phyloP scores from a whole-genome alignment of 2,329 filamentous ascomycete genomes.

The Leptographium galeiforme region DNA sequence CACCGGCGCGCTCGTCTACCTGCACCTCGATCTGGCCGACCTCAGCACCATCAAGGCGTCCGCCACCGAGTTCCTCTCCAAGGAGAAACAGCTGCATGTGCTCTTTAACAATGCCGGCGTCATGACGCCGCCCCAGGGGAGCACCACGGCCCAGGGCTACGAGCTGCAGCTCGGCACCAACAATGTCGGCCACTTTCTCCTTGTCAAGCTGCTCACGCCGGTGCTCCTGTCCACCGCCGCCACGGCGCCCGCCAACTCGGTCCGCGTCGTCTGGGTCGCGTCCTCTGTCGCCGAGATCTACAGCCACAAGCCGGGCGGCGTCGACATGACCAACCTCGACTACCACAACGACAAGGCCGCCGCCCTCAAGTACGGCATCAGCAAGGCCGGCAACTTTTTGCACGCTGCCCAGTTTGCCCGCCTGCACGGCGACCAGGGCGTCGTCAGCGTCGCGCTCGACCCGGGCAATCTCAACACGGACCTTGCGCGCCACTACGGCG shows the following conservation, averaged over 20 bases:
- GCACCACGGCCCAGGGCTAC: conserved; percentile 16
- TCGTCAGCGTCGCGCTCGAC: conserved; percentile 17
- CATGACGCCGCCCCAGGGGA: conserved; percentile 17
- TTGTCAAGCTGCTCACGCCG: conserved; percentile 14
- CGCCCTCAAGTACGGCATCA: conserved; percentile 4
- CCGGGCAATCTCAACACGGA: conserved; percentile 26
- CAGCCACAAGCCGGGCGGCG: conserved; percentile 6
- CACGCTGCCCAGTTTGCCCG: conserved; percentile 11
- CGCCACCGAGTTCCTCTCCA: conserved; percentile 16
- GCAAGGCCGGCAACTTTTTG: conserved; percentile 10
- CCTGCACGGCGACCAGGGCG: conserved; percentile 2
- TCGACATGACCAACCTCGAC: conserved; percentile 9
- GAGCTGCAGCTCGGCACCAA: conserved; percentile 14
- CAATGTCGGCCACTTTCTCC: conserved; percentile 13
- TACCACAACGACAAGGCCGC: conserved; percentile 1
- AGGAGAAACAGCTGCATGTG: conserved; percentile 19
- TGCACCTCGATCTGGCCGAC: conserved; percentile 25
- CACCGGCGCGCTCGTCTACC: conserved; percentile 23
- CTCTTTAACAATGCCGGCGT: conserved; percentile 26
- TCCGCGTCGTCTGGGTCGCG: conserved; percentile 12
- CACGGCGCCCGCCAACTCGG: conserved; percentile 1
- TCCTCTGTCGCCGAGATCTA: conserved; percentile 9
- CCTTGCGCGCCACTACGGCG: conserved; percentile 18
- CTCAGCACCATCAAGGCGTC: conserved; percentile 16
- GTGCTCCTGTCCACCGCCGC: conserved; percentile 9